phyloP scores from a whole-genome alignment of 768 basidiomycete genomes.

The Auricularia auricula-judae region DNA sequence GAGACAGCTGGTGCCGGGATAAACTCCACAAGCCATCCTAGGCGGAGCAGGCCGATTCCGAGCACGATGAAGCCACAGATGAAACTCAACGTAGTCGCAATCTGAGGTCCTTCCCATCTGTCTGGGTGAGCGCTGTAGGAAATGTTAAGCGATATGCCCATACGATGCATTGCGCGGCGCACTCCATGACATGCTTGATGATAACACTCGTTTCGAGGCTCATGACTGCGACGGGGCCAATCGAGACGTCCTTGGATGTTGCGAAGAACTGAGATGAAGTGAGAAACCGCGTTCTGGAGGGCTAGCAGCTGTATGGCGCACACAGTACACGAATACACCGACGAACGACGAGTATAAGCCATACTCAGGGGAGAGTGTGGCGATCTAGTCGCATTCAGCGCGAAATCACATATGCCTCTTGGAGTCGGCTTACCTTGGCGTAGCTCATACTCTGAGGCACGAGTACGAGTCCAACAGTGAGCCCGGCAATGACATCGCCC shows the following conservation, averaged over 20 bases:
- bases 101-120: constrained; percentile 56
- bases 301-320: constrained; percentile 23
- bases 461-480: constrained; percentile 91
- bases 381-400: constrained; percentile 27
- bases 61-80: constrained; percentile 87
- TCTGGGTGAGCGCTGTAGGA: constrained; percentile 29
- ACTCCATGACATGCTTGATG: constrained; percentile 48
- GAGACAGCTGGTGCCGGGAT: constrained; percentile 68
- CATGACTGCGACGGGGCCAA: constrained; percentile 99
- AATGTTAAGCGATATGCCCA: constrained; percentile 3
- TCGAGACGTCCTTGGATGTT: constrained; percentile 97
- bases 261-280: constrained; percentile 62
- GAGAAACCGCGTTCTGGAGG: neutral
- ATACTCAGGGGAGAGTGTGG: constrained; percentile 75
- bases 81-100: constrained; percentile 78
- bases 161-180: neutral
- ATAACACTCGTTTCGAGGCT: constrained; percentile 78
- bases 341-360: constrained; percentile 93
- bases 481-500: constrained; percentile 75
- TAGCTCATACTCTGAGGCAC: constrained; percentile 94
- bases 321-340: constrained; percentile 75
- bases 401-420: neutral
- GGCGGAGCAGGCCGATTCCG: constrained; percentile 73
- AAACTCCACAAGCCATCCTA: constrained; percentile 94
- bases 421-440: constrained; percentile 39